Percentiles rank a stretch among this genome's conserved stretches.
Evolutionary conservation across 225 moss, liverwort and hornwort species (phyloP).

Genomic region (Asterella californica): DNA sequence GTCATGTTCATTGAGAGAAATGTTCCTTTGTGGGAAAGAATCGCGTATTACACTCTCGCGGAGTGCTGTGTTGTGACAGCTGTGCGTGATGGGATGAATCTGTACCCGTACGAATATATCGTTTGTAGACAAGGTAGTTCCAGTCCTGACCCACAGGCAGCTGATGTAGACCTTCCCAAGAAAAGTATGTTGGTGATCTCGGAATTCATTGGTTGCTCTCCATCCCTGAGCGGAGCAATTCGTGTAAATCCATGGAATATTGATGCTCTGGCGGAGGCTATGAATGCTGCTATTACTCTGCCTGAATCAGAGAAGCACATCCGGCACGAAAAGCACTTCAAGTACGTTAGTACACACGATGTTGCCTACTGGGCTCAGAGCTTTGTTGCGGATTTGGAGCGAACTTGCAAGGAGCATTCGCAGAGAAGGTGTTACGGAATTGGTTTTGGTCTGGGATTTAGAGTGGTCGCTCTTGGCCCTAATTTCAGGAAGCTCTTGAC

Average conservation of each 20-base stretch:
- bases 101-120: slow-evolving; percentile 93
- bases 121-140: slow-evolving; percentile 85
- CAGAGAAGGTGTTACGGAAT: slow-evolving; percentile 49
- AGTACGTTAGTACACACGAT: slow-evolving; percentile 83
- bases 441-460: slow-evolving; percentile 54
- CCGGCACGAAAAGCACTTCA: slow-evolving; percentile 97
- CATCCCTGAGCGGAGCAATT: slow-evolving; percentile 95
- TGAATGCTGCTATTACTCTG: slow-evolving; percentile 91
- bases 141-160: slow-evolving; percentile 26
- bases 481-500: slow-evolving; percentile 55
- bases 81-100: slow-evolving; percentile 95
- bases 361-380: slow-evolving; percentile 90
- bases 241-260: slow-evolving; percentile 99
- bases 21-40: slow-evolving; percentile 71
- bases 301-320: slow-evolving; percentile 82
- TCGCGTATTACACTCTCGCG: slow-evolving; percentile 87
- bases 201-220: slow-evolving; percentile 98
- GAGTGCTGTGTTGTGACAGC: slow-evolving; percentile 96
- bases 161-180: slow-evolving; percentile 33
- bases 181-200: slow-evolving; percentile 99
- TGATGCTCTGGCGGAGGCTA: slow-evolving; percentile 93
- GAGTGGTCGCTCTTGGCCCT: slow-evolving; percentile 55
- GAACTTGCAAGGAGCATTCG: slow-evolving; percentile 50
- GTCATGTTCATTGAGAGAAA: slow-evolving; percentile 69
- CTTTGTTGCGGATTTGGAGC: slow-evolving; percentile 56